Evolutionary conservation across 345 rosid genomes (phyloP), one percentile per base, ranked within the genome.

Genomic region (Eucalyptus brandiana): DNA sequence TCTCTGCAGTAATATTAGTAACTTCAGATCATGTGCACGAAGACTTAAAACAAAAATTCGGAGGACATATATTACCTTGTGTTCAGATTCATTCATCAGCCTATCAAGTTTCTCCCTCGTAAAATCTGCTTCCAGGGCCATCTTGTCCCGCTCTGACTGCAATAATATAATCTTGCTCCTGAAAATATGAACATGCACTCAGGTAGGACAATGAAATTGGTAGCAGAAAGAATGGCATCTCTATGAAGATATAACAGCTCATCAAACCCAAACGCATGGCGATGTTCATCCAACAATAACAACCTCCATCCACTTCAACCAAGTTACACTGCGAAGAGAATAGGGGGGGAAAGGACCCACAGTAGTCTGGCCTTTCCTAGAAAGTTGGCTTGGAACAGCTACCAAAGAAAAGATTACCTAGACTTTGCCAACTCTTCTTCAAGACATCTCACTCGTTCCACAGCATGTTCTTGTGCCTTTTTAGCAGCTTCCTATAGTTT

Each of bases 361-460:
- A 16, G 40, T n/a, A n/a, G 37, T 65, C 76, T n/a, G 19, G 40
- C 76, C 76, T 65, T n/a, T 7, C 76, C 76, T 65, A n/a, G 34
- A 65, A 65, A 65, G 21, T 65, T 72, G 83, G 83, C 47, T 76
- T 76, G 83, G 28, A 42, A 40, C 30, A 45, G 44, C 87, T 28
- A 48, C 21, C 45, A 13, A 83, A 54, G 45, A 72, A 87, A 37
- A n/a, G 62, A 28, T 86, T 91, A 96, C 99, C 97, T 95, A 85
- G 95, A 92, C 93, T 94, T 95, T 42, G 91, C 93, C 92, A 95
- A 91, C 60, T 95, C 98, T 91, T 95, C 99, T 94, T 97, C 99
- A 53, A 96, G 96, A 91, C 91, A 93, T 88, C 95, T 95, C 88
- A 94, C 69, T 49, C 94, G 94, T 87, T 96, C 98, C 87, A 94